Percentiles rank a stretch among this genome's conserved stretches.
Conservation (phyloP, 257 asterid species). For the Eucommia ulmoides region DNA sequence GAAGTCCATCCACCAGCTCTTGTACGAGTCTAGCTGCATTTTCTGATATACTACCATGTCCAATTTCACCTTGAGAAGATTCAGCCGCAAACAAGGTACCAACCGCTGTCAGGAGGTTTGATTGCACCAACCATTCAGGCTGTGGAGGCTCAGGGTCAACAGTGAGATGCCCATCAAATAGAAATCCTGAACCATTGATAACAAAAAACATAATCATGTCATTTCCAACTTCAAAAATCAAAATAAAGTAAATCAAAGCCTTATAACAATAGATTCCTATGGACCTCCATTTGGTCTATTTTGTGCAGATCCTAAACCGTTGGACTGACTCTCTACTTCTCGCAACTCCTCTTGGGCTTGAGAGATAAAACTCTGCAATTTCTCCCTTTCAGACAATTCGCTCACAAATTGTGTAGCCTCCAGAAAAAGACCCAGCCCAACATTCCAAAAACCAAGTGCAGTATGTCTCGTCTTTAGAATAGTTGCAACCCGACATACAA, state of each 20-base stretch:
- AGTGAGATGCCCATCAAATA: slow-evolving; percentile 96
- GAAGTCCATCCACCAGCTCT: slow-evolving; percentile 42
- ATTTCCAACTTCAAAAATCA: slow-evolving; percentile 6
- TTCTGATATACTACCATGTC: slow-evolving; percentile 20
- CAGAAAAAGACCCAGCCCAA: slow-evolving; percentile 66
- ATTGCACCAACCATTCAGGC: slow-evolving; percentile 69
- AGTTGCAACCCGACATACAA: slow-evolving; percentile 72
- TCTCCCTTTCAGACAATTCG: slow-evolving; percentile 43
- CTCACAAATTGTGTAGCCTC: slow-evolving; percentile 49
- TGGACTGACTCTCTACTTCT: slow-evolving; percentile 36
- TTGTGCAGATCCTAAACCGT: slow-evolving; percentile 24
- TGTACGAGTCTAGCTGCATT: slow-evolving; percentile 33
- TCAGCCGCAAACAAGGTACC: slow-evolving; percentile 54
- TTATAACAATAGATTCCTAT: no score
- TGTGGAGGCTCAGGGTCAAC: slow-evolving; percentile 93
- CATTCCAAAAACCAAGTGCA: slow-evolving; percentile 84
- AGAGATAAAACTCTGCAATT: slow-evolving; percentile 51
- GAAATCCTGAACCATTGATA: slow-evolving; percentile 46
- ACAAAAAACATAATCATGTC: neutral
- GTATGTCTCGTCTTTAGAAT: slow-evolving; percentile 86
- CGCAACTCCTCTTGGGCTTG: slow-evolving; percentile 57
- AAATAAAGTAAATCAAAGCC: neutral
- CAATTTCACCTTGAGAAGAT: slow-evolving; percentile 43
- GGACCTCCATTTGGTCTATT: slow-evolving; percentile 50
- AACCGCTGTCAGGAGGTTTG: slow-evolving; percentile 61